Evolutionary conservation across 78 protist species (phyloP), one percentile per base, ranked within the genome.

Genomic region (Tieghemostelium lacteum): DNA sequence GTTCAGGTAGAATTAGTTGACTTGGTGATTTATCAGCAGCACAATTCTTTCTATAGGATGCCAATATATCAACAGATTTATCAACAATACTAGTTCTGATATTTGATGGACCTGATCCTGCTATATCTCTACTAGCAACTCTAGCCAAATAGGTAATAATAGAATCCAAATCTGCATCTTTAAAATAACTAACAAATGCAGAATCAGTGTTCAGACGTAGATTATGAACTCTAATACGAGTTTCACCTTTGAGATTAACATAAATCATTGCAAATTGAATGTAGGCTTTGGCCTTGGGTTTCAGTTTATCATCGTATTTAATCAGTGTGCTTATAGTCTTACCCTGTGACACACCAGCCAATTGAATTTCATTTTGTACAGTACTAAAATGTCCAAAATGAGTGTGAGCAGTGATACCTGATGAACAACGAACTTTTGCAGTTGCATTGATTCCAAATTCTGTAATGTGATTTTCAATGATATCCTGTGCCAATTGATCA

Each of bases 241-340:
- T 58, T 69, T 92, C 87, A 42, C 95, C 95, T 12, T 26, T 36
- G 22, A 72, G 62, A 52, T 61, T 92, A n/a, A 86, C 70, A 64
- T 86, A 86, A 28, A 88, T 77, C 85, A 76, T 88, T 3, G 95
- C 95, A 54, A 77, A 67, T 63, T 92, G 95, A 49, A 92, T 49
- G 74, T 75, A 67, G n/a, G 85, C 88, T 62, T 92, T 77, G 10
- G 88, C 61, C 22, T 86, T 69, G 33, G 88, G 62, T 62, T 67
- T 86, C 24, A 92, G 57, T 52, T 78, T 83, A 65, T 83, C 95
- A 69, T 92, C 95, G 45, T 92, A 75, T 61, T 92, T 92, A 36
- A 92, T 20, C 22, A 83, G 7, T 0, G 76, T 5, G 6, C 76
- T 71, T 22, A 92, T 50, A 17, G 83, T 55, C 31, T 92, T 67